These are phyloP conservation scores for Dictyostelium firmibasis DNA, from an alignment of 78 protist species.

Conservation along the genomic window DNA sequence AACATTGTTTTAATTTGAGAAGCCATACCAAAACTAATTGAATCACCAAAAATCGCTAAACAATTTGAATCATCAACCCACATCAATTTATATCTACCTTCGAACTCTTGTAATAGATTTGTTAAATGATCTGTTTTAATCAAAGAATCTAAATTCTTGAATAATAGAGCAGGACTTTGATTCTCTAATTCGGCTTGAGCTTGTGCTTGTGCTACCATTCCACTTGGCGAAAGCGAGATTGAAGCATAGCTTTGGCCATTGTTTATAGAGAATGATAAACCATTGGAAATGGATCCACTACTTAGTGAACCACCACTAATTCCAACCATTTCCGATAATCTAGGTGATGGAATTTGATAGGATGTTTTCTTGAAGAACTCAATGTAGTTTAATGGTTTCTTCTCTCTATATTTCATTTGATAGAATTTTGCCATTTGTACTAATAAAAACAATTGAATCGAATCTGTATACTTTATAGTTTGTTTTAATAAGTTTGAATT, in stretches of 20 bases:
- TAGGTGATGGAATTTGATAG: slow-evolving; percentile 22
- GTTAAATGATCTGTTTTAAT: slow-evolving; percentile 53
- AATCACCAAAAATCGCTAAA: slow-evolving; percentile 37
- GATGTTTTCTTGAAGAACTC: slow-evolving; percentile 50
- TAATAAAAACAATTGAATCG: slow-evolving; percentile 3
- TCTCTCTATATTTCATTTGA: slow-evolving; percentile 44
- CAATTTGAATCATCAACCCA: slow-evolving; percentile 61
- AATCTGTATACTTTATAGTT: slow-evolving; percentile 17
- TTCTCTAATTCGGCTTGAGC: background rate
- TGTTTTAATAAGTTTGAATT: slow-evolving; percentile 41
- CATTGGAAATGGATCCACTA: background rate
- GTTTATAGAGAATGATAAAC: background rate
- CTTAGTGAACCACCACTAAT: background rate
- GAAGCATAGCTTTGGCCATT: slow-evolving; percentile 64
- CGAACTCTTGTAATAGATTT: slow-evolving; percentile 46
- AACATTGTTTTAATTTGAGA: slow-evolving; percentile 40
- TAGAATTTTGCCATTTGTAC: slow-evolving; percentile 51
- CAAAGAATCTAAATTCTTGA: slow-evolving; percentile 13
- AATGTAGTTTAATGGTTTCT: background rate
- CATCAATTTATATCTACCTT: slow-evolving; percentile 38
- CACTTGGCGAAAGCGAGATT: background rate
- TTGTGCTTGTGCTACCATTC: background rate
- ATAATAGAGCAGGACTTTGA: slow-evolving; percentile 18
- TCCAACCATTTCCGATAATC: background rate
- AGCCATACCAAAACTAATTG: background rate